Conservation (phyloP, 2,329 filamentous ascomycete genomes). For the Fusarium bactridioides region DNA sequence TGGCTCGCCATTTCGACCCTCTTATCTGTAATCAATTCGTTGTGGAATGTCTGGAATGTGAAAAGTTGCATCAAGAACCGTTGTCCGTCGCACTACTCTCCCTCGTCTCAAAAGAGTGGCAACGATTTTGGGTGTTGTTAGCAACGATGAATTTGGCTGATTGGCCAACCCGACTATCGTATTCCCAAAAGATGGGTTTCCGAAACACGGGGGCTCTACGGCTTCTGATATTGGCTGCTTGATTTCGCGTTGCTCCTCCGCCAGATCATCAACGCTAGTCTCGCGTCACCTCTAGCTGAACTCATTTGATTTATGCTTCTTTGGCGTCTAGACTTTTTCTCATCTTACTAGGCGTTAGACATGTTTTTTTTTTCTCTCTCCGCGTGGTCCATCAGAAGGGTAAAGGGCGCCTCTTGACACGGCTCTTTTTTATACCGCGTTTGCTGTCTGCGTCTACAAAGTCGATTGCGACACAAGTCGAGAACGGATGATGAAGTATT, state of each 20-base stretch:
- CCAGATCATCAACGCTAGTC: not conserved
- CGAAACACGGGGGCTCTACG: not conserved
- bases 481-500: not conserved
- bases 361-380: not conserved
- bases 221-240: not conserved
- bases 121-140: not conserved
- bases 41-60: too few relatives aligned
- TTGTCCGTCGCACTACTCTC: fast-evolving
- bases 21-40: too few relatives aligned
- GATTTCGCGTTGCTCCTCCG: not conserved
- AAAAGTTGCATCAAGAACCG: fast-evolving
- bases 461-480: not conserved
- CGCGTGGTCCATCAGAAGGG: too few relatives aligned
- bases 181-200: not conserved
- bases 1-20: too few relatives aligned
- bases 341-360: too few relatives aligned
- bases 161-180: not conserved
- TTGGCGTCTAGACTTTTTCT: not conserved
- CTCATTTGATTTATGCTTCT: not conserved
- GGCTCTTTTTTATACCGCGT: too few relatives aligned
- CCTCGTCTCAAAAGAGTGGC: fast-evolving
- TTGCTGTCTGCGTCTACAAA: too few relatives aligned
- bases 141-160: not conserved
- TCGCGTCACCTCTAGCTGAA: not conserved
- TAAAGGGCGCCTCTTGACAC: too few relatives aligned